These are phyloP conservation scores for Termitomyces sp. DNA, from an alignment of 768 basidiomycete genomes.

Conservation along the genomic window DNA sequence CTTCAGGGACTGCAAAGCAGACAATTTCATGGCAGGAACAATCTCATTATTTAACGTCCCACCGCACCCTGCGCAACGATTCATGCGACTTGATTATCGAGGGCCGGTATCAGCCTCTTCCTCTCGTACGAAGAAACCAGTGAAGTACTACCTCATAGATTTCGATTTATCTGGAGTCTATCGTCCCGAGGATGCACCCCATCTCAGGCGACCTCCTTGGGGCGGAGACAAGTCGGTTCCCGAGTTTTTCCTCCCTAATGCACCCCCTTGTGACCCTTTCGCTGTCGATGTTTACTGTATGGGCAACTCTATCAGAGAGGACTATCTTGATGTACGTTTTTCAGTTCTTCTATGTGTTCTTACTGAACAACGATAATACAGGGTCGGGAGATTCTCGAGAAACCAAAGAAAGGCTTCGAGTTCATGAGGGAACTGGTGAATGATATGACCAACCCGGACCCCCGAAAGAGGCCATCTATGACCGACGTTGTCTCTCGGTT, in stretches of 20 bases:
- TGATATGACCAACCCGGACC: conserved; percentile 36
- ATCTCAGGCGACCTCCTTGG: conserved; percentile 23
- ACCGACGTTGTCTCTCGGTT: conserved; percentile 33
- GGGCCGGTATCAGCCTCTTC: conserved; percentile 4
- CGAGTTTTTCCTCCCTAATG: conserved; percentile 24
- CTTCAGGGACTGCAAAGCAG: not conserved
- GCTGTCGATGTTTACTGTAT: conserved; percentile 37
- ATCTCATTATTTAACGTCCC: conserved; percentile 3
- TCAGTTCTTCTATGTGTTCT: not conserved
- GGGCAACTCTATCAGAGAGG: conserved; percentile 28
- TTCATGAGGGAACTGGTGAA: conserved; percentile 29
- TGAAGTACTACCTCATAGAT: conserved; percentile 30
- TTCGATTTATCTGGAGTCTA: conserved; percentile 29
- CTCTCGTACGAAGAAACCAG: conserved; percentile 22
- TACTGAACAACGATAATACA: not conserved
- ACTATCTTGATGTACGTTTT: conserved; percentile 14
- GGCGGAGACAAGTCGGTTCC: conserved; percentile 42
- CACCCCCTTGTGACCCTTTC: conserved; percentile 30
- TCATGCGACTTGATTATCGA: not conserved
- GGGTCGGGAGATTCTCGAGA: not conserved
- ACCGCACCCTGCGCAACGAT: not conserved
- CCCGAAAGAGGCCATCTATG: conserved; percentile 34
- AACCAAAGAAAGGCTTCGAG: conserved; percentile 23
- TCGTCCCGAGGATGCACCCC: conserved; percentile 19
- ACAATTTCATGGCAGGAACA: not conserved